These are phyloP conservation scores for Aethionema arabicum DNA, from an alignment of 345 rosid genomes.

Conservation along the genomic window DNA sequence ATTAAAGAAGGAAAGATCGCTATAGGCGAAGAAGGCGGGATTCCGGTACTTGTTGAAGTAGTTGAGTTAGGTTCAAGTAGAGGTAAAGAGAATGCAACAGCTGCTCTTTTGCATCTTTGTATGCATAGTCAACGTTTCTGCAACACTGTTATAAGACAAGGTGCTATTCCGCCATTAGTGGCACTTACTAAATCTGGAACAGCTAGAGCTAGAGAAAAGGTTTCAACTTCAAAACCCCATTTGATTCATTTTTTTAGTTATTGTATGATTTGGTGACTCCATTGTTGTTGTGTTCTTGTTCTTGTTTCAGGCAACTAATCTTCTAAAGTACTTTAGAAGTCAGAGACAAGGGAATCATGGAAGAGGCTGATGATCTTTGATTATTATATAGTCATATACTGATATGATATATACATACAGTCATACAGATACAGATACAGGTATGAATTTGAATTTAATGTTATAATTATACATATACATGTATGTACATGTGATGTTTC, in stretches of 20 bases:
- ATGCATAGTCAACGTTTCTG: constrained; percentile 56
- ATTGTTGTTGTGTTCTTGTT: background rate
- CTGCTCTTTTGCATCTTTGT: constrained; percentile 87
- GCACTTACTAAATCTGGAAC: constrained; percentile 88
- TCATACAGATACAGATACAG: background rate
- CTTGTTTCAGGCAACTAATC: constrained; percentile 66
- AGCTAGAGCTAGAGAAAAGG: constrained; percentile 92
- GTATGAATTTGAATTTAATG: background rate
- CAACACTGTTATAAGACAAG: constrained; percentile 78
- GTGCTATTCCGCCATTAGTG: constrained; percentile 91
- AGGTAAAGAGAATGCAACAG: constrained; percentile 94
- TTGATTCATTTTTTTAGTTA: background rate
- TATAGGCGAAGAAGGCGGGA: constrained; percentile 80
- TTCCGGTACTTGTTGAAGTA: constrained; percentile 85
- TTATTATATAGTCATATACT: background rate
- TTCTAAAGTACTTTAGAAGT: constrained; percentile 64
- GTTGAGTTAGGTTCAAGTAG: constrained; percentile 92
- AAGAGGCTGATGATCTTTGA: constrained; percentile 50
- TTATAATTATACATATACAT: background rate
- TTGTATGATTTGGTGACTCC: constrained; percentile 5
- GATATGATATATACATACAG: constrained; percentile 6
- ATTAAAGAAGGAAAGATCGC: constrained; percentile 68
- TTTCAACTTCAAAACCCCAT: constrained; percentile 8
- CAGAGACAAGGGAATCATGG: constrained; percentile 62
- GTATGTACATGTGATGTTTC: background rate